Conservation (phyloP, 2,329 filamentous ascomycete species). For the Aspergillus fischeri region DNA sequence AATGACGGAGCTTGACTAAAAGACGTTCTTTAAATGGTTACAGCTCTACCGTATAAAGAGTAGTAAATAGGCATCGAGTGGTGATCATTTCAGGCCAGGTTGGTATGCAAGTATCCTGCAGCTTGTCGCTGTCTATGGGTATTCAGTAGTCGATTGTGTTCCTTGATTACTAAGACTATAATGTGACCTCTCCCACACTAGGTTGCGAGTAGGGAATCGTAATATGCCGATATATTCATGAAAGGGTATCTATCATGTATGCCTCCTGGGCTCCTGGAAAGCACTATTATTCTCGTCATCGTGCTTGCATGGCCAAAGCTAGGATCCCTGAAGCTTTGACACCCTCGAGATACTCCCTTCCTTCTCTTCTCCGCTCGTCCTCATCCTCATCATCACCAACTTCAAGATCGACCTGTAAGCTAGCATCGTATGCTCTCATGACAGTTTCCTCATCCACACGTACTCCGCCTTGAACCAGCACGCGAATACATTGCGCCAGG, state of each 20-base stretch:
- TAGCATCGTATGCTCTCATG: conserved; percentile 74
- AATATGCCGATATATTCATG: conserved; percentile 9
- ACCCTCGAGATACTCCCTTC: conserved; percentile 41
- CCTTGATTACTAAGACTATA: neutral
- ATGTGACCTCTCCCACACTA: neutral
- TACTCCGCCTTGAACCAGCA: conserved; percentile 75
- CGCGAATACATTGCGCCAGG: conserved; percentile 73
- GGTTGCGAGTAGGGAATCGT: neutral
- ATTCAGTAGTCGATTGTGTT: neutral
- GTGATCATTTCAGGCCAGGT: neutral
- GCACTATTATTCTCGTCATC: conserved; percentile 2
- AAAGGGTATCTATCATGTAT: conserved; percentile 7
- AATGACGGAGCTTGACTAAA: neutral
- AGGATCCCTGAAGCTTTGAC: conserved; percentile 37
- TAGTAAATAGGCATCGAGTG: neutral
- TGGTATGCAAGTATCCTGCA: neutral
- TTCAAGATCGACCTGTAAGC: conserved; percentile 61
- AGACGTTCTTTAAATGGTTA: neutral
- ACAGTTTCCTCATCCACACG: conserved; percentile 90
- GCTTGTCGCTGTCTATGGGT: neutral
- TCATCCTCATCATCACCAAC: conserved; percentile 37
- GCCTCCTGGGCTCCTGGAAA: neutral
- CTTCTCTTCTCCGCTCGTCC: conserved; percentile 29
- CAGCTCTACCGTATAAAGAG: neutral
- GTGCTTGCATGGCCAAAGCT: conserved; percentile 22